These are phyloP conservation scores for Candolleomyces efflorescens DNA, from an alignment of 768 basidiomycete species.

Conservation along the genomic window DNA sequence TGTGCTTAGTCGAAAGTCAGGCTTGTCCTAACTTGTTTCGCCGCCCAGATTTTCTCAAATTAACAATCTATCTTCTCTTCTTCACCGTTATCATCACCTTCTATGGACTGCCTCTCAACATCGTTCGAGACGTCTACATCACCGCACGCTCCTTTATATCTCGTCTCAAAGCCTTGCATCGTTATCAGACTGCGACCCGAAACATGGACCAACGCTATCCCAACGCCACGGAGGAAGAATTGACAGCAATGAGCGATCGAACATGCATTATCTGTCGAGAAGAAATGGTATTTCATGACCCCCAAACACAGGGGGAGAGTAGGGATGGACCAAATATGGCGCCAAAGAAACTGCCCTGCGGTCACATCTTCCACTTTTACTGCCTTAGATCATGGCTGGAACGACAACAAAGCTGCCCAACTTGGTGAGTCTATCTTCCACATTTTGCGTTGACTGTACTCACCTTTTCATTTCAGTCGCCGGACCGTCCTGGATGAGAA, in stretches of 20 bases:
- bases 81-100: constrained; percentile 92
- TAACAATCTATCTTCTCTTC: constrained; percentile 89
- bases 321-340: constrained; percentile 86
- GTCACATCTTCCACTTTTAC: constrained; percentile 97
- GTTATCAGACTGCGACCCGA: constrained; percentile 90
- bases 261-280: constrained; percentile 99
- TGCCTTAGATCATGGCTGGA: constrained; percentile 98
- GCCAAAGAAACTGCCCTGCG: constrained; percentile 94
- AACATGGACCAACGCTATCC: constrained; percentile 98
- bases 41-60: constrained; percentile 83
- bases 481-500: constrained; percentile 66
- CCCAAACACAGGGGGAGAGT: constrained; percentile 24
- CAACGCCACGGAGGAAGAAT: constrained; percentile 83
- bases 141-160: constrained; percentile 91
- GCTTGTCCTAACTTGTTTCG: constrained; percentile 7
- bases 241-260: constrained; percentile 75
- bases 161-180: constrained; percentile 80
- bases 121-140: constrained; percentile 94
- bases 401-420: constrained; percentile 97
- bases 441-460: constrained; percentile 8
- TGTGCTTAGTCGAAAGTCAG: constrained; percentile 18
- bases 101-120: constrained; percentile 94
- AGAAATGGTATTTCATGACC: constrained; percentile 65
- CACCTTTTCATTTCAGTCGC: constrained; percentile 43
- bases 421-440: constrained; percentile 61